Evolutionary conservation across 768 basidiomycete genomes (phyloP), one percentile per base, ranked within the genome.

Genomic region (Psilocybe cyanescens): DNA sequence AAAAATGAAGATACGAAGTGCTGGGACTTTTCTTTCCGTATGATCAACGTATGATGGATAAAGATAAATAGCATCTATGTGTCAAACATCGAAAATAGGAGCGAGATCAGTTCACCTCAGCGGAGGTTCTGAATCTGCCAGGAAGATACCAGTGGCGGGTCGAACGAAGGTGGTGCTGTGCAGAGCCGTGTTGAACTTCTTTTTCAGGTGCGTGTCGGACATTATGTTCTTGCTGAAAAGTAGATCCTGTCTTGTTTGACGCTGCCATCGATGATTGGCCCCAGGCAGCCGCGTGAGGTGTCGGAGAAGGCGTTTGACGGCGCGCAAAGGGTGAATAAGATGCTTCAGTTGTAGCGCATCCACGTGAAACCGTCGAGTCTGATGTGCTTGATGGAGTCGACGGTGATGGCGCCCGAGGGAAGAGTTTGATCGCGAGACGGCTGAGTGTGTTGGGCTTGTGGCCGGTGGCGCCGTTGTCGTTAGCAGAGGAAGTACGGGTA

Each of bases 81-180:
- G 24, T 50, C 49, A 54, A 54, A 35, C 19, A 29, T 30, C 12
- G 48, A 50, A 58, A 35, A 12, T 12, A 16, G 37, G 37, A 17
- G 46, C 41, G 33, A 51, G 55, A 16, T 63, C 58, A 63, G 64
- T 66, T 66, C 61, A 68, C 68, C 55, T 77, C 78, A 57, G 79
- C 68, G 51, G 80, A 75, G 63, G 78, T 69, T 65, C 84, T 83
- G 64, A 86, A 68, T 72, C 81, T 80, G 71, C 80, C 80, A 30
- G 83, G 78, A 57, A 80, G 80, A 70, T 86, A 85, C 85, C 85
- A 86, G 65, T 79, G 75, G 39, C 81, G 79, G 67, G 79, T 76
- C 59, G 81, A 72, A 59, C 81, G 65, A 73, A 71, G 65, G 66
- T 71, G 65, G 55, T 64, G 67, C 49, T 67, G 67, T 59, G 47